phyloP scores from a whole-genome alignment of 306 rosid species.

The Begonia masoniana region DNA sequence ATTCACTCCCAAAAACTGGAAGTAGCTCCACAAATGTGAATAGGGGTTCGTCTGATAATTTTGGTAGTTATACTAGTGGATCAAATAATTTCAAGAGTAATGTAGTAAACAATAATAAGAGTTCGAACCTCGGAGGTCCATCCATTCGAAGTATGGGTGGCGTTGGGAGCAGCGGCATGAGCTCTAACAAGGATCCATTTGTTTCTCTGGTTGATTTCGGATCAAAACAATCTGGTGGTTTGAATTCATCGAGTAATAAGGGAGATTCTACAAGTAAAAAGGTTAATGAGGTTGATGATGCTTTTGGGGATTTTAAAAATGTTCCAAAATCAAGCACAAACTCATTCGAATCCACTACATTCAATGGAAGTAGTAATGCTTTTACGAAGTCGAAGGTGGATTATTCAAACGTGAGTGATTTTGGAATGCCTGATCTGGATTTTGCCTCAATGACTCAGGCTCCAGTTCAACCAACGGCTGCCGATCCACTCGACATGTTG shows the following conservation, averaged over 20 bases:
- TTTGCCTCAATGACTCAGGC: slow-evolving; percentile 19
- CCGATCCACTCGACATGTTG: slow-evolving; percentile 70
- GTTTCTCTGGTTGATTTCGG: slow-evolving; percentile 71
- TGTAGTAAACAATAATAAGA: slow-evolving; percentile 19
- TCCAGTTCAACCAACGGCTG: slow-evolving; percentile 29
- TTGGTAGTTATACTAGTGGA: slow-evolving; percentile 13
- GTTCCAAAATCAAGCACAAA: slow-evolving; percentile 42
- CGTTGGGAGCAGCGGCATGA: slow-evolving; percentile 19
- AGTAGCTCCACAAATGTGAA: slow-evolving; percentile 13
- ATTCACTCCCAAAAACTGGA: slow-evolving; percentile 55
- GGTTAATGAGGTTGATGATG: slow-evolving; percentile 20
- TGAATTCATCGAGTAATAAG: slow-evolving; percentile 36
- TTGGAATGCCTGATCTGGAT: slow-evolving; percentile 21
- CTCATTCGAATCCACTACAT: slow-evolving; percentile 15
- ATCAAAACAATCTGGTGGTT: slow-evolving; percentile 39
- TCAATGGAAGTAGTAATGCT: slow-evolving; percentile 15
- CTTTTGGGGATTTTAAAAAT: slow-evolving; percentile 78
- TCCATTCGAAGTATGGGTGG: slow-evolving; percentile 21
- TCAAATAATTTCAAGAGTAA: slow-evolving; percentile 5
- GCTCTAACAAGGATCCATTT: slow-evolving; percentile 67
- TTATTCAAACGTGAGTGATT: slow-evolving; percentile 23
- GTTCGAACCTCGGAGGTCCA: slow-evolving; percentile 49
- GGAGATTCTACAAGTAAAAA: slow-evolving; percentile 29
- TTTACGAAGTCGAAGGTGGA: slow-evolving; percentile 25
- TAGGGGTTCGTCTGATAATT: slow-evolving; percentile 44